Percentiles rank a stretch among this genome's conserved stretches.
These are phyloP conservation scores for Staphylotrichum longicolle DNA, from an alignment of 495 filamentous ascomycete genomes.

Conservation along the genomic window DNA sequence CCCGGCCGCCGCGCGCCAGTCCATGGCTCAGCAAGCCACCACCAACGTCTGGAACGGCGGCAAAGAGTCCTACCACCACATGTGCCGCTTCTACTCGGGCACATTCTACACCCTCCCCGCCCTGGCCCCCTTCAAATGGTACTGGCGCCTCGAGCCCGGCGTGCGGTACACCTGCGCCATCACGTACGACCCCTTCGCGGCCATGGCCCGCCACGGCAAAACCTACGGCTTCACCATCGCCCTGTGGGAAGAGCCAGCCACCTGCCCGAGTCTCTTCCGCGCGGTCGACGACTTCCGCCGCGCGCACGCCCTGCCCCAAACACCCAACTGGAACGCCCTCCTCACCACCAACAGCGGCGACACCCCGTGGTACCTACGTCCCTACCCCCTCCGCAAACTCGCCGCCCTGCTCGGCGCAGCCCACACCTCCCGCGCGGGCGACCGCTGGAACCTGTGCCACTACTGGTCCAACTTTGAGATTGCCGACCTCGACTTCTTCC, in stretches of 20 bases:
- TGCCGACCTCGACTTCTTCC: constrained; percentile 53
- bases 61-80: constrained; percentile 98
- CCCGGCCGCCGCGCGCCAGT: constrained; percentile 72
- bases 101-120: constrained; percentile 55
- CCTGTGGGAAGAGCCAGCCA: constrained; percentile 49
- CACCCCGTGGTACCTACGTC: constrained; percentile 36
- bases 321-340: constrained; percentile 42
- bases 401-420: constrained; percentile 35
- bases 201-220: constrained; percentile 52
- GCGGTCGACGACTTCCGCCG: constrained; percentile 46
- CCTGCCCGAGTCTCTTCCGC: constrained; percentile 51
- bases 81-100: constrained; percentile 97
- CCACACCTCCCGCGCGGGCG: constrained; percentile 38
- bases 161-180: constrained; percentile 53
- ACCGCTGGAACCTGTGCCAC: constrained; percentile 53
- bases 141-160: constrained; percentile 55
- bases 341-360: constrained; percentile 19
- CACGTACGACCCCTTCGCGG: constrained; percentile 56
- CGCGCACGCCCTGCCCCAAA: constrained; percentile 31
- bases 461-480: constrained; percentile 62
- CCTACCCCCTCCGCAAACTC: constrained; percentile 40
- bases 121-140: constrained; percentile 49
- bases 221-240: constrained; percentile 54
- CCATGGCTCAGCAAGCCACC: constrained; percentile 82
- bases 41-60: constrained; percentile 92